Evolutionary conservation across 352 stramenopile genomes (phyloP), one percentile per base, ranked within the genome.

Genomic region (Globisporangium orthogonon): DNA sequence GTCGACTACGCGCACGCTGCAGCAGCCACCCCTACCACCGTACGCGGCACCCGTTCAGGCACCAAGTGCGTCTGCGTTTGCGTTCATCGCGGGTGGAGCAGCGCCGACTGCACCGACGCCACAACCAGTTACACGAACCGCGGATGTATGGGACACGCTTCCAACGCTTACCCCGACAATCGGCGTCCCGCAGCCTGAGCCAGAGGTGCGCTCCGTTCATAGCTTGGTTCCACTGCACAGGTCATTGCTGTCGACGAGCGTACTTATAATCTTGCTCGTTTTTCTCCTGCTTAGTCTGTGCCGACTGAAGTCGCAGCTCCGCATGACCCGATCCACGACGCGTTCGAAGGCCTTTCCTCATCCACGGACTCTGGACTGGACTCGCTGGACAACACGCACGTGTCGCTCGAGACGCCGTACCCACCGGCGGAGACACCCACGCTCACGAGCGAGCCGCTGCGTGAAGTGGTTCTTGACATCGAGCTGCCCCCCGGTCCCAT

Each of bases 401-500:
- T 51, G 58, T 66, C 51, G 11, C 74, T 72, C 59, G 73, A 68
- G 47, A 65, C 60, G 44, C 54, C 52, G 51, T 63, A 63, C 30
- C 48, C 69, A 54, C 53, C 70, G 57, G 28, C 52, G 54, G 49
- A 73, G 61, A 54, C 69, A 47, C 53, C 39, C 59, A 39, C 49
- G 60, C 57, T 64, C 45, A 61, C 68, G n/a, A 78, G 55, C 28
- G 78, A 87, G 33, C 69, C 74, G 5, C 60, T 87, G 29, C 78
- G 79, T 28, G 85, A 94, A 69, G 81, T 93, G 11, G 78, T 93
- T 54, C 50, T 94, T 13, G 85, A 94, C 62, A 80, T 91, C 10
- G 85, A 94, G 11, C 65, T 94, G 0, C 83, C 83, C 7, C 69
- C 83, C 28, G 85, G 85, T 55, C 83, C 85, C 0, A 92, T 94